Evolutionary conservation across 2,329 filamentous ascomycete genomes (phyloP).

Genomic region (Fusarium musae): DNA sequence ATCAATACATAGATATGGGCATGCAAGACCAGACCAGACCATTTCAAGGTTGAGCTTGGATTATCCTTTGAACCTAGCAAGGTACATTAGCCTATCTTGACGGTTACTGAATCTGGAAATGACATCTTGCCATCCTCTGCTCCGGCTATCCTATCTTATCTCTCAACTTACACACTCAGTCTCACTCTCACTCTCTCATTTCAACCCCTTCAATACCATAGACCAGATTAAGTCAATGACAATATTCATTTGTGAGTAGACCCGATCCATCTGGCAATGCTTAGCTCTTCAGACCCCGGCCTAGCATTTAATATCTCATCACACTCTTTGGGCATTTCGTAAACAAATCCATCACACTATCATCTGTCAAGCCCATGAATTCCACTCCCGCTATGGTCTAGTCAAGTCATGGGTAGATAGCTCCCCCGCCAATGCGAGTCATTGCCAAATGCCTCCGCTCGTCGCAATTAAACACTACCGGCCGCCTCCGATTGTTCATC

Average conservation of each 20-base stretch:
- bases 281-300: not conserved
- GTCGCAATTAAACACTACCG: slow-evolving; percentile 30
- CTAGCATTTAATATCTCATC: slow-evolving; percentile 5
- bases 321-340: slow-evolving; percentile 4
- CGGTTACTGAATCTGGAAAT: not conserved
- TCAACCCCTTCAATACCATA: not conserved
- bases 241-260: not conserved
- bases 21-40: not conserved
- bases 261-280: not conserved
- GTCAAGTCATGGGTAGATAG: slow-evolving; percentile 26
- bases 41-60: slow-evolving; percentile 13
- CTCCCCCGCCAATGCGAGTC: slow-evolving; percentile 45
- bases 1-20: not conserved
- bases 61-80: slow-evolving; percentile 12
- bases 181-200: not conserved
- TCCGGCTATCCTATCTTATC: slow-evolving; percentile 5
- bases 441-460: slow-evolving; percentile 33
- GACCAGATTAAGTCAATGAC: not conserved
- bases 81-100: slow-evolving; percentile 28
- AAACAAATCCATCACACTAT: slow-evolving; percentile 3
- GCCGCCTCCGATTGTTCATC: slow-evolving; percentile 31
- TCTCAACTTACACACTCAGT: slow-evolving; percentile 3
- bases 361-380: slow-evolving; percentile 10
- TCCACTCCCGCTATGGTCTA: slow-evolving; percentile 26
- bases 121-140: slow-evolving; percentile 2